Conservation (phyloP, 2,329 filamentous ascomycete genomes). For the Sporothrix globosa region DNA sequence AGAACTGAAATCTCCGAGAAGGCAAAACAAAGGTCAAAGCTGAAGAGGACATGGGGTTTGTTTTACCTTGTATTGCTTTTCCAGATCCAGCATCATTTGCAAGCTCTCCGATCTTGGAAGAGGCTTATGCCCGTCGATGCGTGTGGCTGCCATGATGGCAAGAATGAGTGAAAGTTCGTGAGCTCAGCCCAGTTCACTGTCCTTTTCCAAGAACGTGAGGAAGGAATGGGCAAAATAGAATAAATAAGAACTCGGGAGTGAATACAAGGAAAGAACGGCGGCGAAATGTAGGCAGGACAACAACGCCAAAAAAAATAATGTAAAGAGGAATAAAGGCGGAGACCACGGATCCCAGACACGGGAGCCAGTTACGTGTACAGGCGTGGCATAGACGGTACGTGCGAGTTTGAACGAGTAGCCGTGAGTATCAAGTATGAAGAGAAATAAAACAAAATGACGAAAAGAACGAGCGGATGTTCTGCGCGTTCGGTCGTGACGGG, state of each 20-base stretch:
- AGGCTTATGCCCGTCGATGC: constrained; percentile 24
- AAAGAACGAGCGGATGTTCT: constrained; percentile 18
- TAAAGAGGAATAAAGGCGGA: constrained; percentile 15
- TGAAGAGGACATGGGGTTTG: not conserved
- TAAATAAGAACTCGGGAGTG: constrained; percentile 16
- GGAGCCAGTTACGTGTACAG: constrained; percentile 26
- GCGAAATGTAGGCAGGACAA: constrained; percentile 3
- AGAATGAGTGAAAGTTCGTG: constrained; percentile 17
- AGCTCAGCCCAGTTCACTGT: constrained; percentile 22
- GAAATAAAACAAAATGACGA: constrained; percentile 7
- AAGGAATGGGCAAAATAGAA: constrained; percentile 17
- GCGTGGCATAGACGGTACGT: constrained; percentile 15
- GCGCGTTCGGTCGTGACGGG: constrained; percentile 3
- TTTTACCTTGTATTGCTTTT: constrained; percentile 60
- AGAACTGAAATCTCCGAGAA: not conserved
- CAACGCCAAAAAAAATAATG: not conserved
- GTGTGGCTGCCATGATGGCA: constrained; percentile 33
- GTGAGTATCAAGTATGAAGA: constrained; percentile 13
- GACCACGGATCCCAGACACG: constrained; percentile 22
- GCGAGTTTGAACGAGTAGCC: constrained; percentile 24
- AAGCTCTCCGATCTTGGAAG: constrained; percentile 52
- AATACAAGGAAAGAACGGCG: constrained; percentile 2
- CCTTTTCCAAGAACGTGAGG: not conserved
- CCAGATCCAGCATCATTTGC: constrained; percentile 62
- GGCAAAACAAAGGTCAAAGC: not conserved